Conservation (phyloP, 176 grass and related monocot species). For the Pontederia paniculata region DNA sequence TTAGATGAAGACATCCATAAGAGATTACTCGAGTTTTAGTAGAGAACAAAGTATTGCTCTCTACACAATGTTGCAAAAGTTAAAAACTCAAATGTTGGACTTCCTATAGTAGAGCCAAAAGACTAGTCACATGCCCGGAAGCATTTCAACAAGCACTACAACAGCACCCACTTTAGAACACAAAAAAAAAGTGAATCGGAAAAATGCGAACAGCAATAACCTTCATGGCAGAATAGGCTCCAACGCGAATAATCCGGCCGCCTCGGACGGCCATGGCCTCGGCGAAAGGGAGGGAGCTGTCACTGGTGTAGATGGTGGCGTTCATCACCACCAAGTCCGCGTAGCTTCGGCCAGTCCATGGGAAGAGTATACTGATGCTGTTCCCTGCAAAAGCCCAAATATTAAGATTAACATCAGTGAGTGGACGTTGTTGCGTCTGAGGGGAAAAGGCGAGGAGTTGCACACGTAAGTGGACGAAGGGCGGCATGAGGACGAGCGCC, state of each 20-base stretch:
- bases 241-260: slow-evolving; percentile 58
- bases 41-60: too few species aligned
- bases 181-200: neutral
- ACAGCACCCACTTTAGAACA: neutral
- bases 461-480: slow-evolving; percentile 22
- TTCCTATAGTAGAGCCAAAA: too few species aligned
- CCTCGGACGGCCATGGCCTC: slow-evolving; percentile 62
- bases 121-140: too few species aligned
- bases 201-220: slow-evolving; percentile 6
- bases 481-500: slow-evolving; percentile 14
- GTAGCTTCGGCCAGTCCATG: slow-evolving; percentile 4
- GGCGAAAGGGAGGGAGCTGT: slow-evolving; percentile 59
- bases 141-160: neutral
- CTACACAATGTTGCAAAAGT: too few species aligned
- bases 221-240: slow-evolving; percentile 52
- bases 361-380: too few species aligned
- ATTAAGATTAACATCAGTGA: too few species aligned
- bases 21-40: too few species aligned
- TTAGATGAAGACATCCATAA: too few species aligned
- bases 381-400: too few species aligned
- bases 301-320: slow-evolving; percentile 89
- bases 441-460: neutral
- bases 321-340: slow-evolving; percentile 77
- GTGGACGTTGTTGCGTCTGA: neutral
- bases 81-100: too few species aligned